Base-by-base conservation (phyloP, 2,329 filamentous ascomycete genomes). In the Scytalidium sp. region DNA sequence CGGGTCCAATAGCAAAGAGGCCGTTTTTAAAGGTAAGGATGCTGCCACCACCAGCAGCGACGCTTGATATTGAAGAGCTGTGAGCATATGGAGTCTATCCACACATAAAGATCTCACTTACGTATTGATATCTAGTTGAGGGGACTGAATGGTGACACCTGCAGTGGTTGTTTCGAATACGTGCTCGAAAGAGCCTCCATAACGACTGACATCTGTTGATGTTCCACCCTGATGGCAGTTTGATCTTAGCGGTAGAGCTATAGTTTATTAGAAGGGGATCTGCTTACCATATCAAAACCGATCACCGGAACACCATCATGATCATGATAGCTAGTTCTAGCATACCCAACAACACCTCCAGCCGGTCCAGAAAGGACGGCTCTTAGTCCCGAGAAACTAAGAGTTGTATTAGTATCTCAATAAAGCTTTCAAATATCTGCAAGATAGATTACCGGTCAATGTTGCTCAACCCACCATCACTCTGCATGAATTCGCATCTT, bases 111-210 rank as follows among this genome's bases (percentile, higher is more conserved):
- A n/a, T n/a, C n/a, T n/a, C n/a, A n/a, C n/a, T n/a, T n/a, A n/a
- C n/a, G 88, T 93, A 63, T 90, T 89, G 64, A 93, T 91, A 58
- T 92, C 88, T 1, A 92, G 76, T 62, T 92, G 88, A 0, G 88
- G 88, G 1, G 83, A 86, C 55, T 91, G 87, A 10, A 92, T 89
- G 1, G 86, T 85, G 1, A 92, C 83, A 11, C 88, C 88, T 0
- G 88, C 88, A 0, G 86, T 90, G 0, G 85, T 90, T 0, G 86
- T 90, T 60, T 90, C 87, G 53, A 91, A 90, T 0, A 86, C 82
- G 60, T 88, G 85, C 50, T 87, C 84, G 56, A 86, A 82, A 49
- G 81, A 72, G 19, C 85, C 85, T 10, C 78, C 80, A 59, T 84
- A 88, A 46, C 85, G 70, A 47, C 80, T 85, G 13, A 87, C 82